These are phyloP conservation scores for Amanita thiersii DNA, from an alignment of 768 basidiomycete genomes.

Conservation along the genomic window DNA sequence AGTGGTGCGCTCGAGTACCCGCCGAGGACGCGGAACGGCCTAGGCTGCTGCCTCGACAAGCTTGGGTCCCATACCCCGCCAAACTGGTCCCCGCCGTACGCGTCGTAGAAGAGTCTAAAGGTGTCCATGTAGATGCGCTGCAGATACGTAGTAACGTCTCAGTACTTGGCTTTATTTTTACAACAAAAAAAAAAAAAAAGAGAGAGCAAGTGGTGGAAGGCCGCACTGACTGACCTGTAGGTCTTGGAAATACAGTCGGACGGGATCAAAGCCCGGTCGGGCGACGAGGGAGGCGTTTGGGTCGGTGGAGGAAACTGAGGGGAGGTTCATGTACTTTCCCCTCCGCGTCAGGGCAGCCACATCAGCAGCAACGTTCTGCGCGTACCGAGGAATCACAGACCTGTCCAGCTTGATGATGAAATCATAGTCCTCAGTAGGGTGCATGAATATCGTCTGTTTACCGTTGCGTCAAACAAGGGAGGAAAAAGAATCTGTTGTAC, in stretches of 20 bases:
- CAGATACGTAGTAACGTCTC: too few relatives aligned
- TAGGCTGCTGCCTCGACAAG: constrained; percentile 43
- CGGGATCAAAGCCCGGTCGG: constrained; percentile 79
- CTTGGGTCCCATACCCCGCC: constrained; percentile 85
- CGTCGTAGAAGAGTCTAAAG: constrained; percentile 79
- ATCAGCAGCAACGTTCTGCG: constrained; percentile 59
- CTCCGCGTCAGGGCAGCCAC: constrained; percentile 32
- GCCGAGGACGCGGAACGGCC: constrained; percentile 74
- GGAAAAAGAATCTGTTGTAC: neutral
- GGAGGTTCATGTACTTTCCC: constrained; percentile 40
- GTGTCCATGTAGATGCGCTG: constrained; percentile 70
- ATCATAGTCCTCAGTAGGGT: constrained; percentile 81
- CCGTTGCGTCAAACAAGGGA: constrained; percentile 2
- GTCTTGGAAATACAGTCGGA: constrained; percentile 54
- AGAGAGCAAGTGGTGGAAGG: neutral
- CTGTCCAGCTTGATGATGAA: constrained; percentile 73
- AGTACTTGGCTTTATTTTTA: too few relatives aligned
- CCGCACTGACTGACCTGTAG: constrained; percentile 47
- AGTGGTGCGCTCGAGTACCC: constrained; percentile 73
- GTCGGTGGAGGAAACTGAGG: constrained; percentile 10
- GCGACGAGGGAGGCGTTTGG: constrained; percentile 19
- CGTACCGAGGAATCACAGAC: constrained; percentile 56
- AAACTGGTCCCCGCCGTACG: constrained; percentile 68
- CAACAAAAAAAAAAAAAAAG: neutral
- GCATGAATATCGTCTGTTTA: constrained; percentile 70